Conservation (phyloP, 352 stramenopile species). For the Phytopythium boreale region DNA sequence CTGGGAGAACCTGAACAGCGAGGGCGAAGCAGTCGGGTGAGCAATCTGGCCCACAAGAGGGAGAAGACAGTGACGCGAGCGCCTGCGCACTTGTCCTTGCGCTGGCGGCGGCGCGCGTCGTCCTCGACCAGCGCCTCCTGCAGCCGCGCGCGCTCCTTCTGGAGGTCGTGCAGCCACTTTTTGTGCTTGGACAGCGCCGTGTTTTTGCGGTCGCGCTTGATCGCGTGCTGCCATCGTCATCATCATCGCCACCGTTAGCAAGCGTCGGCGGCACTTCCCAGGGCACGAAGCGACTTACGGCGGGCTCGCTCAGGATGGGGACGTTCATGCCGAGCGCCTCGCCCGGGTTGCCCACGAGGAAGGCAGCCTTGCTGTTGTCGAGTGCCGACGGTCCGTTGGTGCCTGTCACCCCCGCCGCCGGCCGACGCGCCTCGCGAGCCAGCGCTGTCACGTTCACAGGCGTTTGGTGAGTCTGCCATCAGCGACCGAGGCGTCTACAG, state of each 20-base stretch:
- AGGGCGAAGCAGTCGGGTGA: neutral
- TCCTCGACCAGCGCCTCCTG: slow-evolving; percentile 81
- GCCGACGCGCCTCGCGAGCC: slow-evolving; percentile 44
- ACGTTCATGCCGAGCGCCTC: slow-evolving; percentile 80
- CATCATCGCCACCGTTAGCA: neutral
- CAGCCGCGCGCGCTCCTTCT: slow-evolving; percentile 85
- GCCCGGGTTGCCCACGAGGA: slow-evolving; percentile 63
- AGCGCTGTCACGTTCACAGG: slow-evolving; percentile 31
- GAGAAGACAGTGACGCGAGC: neutral
- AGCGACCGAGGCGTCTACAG: neutral
- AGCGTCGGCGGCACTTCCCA: neutral
- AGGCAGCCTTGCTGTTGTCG: slow-evolving; percentile 63
- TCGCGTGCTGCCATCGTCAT: slow-evolving; percentile 37
- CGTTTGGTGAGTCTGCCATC: neutral
- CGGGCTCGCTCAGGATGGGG: slow-evolving; percentile 66
- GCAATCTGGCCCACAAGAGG: neutral
- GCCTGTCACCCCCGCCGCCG: slow-evolving; percentile 25
- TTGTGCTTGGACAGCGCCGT: slow-evolving; percentile 91
- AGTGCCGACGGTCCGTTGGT: slow-evolving; percentile 6
- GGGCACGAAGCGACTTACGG: slow-evolving; percentile 26
- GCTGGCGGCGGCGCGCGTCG: slow-evolving; percentile 59
- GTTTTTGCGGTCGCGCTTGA: slow-evolving; percentile 90
- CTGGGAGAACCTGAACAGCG: slow-evolving; percentile 47
- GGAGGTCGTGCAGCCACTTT: slow-evolving; percentile 92
- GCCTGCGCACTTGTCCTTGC: slow-evolving; percentile 42